Conservation (phyloP, 2,329 filamentous ascomycete species). For the Amauroascus verrucosus region DNA sequence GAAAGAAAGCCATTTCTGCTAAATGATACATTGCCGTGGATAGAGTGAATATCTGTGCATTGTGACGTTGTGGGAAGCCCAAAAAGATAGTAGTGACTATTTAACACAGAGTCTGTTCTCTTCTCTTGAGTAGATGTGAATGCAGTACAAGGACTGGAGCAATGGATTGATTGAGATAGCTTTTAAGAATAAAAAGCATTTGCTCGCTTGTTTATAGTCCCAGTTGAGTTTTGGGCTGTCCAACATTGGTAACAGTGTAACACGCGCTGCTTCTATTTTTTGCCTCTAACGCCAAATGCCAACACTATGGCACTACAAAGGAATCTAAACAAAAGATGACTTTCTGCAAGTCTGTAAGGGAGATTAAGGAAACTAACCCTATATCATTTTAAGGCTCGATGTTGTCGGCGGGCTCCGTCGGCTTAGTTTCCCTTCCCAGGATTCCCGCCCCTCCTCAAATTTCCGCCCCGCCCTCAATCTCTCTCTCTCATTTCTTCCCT, state of each 20-base stretch:
- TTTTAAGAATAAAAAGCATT: background rate
- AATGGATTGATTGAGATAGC: background rate
- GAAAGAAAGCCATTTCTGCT: background rate
- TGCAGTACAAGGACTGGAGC: background rate
- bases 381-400: background rate
- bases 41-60: conserved; percentile 3
- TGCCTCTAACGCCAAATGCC: too few species aligned
- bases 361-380: too few species aligned
- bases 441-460: background rate
- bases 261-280: too few species aligned
- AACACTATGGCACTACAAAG: too few species aligned
- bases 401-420: background rate
- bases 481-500: background rate
- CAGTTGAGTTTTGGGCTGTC: background rate
- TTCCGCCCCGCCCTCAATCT: conserved; percentile 1
- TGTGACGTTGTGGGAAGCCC: background rate
- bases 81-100: background rate
- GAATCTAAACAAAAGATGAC: too few species aligned
- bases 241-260: too few species aligned
- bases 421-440: background rate
- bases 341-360: background rate
- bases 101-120: background rate
- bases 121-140: background rate
- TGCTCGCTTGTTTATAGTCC: background rate
- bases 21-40: background rate